Conservation (phyloP, 768 basidiomycete species). For the Auriscalpium orientale region DNA sequence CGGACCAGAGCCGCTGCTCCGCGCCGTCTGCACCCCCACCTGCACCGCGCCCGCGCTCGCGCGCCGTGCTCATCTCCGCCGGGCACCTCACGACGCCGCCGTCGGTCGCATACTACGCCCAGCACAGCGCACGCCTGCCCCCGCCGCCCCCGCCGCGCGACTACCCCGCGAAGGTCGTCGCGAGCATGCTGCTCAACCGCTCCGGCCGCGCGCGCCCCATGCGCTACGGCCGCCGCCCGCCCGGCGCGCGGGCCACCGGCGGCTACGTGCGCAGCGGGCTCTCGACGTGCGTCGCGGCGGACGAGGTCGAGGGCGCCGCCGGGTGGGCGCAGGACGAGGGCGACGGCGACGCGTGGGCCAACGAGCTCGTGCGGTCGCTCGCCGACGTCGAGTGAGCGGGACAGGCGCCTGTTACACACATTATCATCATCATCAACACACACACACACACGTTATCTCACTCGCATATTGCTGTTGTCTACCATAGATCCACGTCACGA, state of each 20-base stretch:
- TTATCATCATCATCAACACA: neutral
- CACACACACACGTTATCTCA: no score
- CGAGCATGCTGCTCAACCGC: conserved; percentile 13
- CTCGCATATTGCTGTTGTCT: neutral
- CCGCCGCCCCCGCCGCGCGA: conserved; percentile 10
- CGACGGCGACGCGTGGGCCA: neutral
- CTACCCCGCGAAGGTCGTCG: conserved; percentile 12
- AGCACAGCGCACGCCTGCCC: neutral
- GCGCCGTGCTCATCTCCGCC: conserved; percentile 5
- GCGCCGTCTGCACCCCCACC: neutral
- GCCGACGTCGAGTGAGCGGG: neutral
- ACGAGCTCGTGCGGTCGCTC: neutral
- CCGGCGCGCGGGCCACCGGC: neutral
- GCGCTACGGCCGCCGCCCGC: conserved; percentile 6
- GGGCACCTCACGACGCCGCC: conserved; percentile 2
- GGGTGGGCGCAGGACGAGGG: neutral
- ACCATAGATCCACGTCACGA: neutral
- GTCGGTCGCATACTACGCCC: neutral
- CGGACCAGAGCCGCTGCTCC: neutral
- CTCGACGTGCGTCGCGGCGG: neutral
- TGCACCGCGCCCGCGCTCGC: conserved; percentile 1
- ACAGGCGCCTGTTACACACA: neutral
- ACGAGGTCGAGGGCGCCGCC: neutral
- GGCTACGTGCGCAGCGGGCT: conserved; percentile 13
- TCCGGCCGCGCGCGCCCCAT: conserved; percentile 9